Base-by-base conservation (phyloP, 1,284 basidiomycete genomes). In the Takashimella koratensis region DNA sequence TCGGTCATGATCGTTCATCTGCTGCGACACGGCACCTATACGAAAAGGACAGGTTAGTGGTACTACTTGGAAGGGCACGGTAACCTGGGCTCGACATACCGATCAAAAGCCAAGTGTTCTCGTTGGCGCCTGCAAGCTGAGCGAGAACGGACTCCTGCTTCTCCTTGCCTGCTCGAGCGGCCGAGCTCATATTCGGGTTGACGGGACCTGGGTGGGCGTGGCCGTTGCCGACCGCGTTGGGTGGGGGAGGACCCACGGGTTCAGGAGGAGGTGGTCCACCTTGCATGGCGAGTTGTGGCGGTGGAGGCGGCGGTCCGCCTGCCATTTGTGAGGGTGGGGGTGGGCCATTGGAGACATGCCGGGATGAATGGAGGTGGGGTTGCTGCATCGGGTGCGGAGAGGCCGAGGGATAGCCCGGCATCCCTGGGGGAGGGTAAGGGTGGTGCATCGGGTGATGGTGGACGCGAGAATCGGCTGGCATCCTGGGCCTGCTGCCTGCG, bases 31-130 rank as follows among this genome's bases (percentile, higher is more conserved):
- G 54, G 88, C 84, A 56, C 89, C 90, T 91, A n/a, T n/a, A n/a
- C n/a, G n/a, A n/a, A n/a, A n/a, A n/a, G n/a, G 53, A 5, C 19
- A 26, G 76, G n/a, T n/a, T 43, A 11, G 49, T 57, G 52, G n/a
- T n/a, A n/a, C n/a, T n/a, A n/a, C n/a, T n/a, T n/a, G n/a, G 16
- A 10, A 24, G 11, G 22, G 11, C 22, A 24, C 27, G 21, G 22
- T 39, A 36, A 42, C 30, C 48, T 22, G n/a, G n/a, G n/a, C n/a
- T n/a, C 16, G 16, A 66, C 83, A 50, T 22, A 90, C 90, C 90
- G 74, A 94, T 92, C 64, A 92, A 79, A 60, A 93, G 82, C 90
- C 90, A 94, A 41, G 90, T 94, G 74, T 90, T 86, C 71, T 94
- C 91, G 71, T 94, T 92, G 51, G 90, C 89, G 39, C 81, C 80